These are phyloP conservation scores for Cercospora sp. DNA, from an alignment of 2,329 filamentous ascomycete genomes.

Conservation along the genomic window DNA sequence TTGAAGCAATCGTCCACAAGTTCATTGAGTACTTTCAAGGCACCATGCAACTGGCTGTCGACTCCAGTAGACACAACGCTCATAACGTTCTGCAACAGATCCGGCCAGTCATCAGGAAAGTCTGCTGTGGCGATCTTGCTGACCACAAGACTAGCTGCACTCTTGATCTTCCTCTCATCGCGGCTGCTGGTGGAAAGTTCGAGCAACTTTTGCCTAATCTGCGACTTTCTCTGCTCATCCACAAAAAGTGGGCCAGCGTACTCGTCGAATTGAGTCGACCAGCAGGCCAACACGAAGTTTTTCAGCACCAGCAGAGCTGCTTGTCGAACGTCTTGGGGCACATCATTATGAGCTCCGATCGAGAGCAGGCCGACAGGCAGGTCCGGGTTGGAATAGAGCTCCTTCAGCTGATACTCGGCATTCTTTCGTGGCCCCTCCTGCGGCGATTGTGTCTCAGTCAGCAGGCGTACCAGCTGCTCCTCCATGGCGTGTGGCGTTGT, in stretches of 20 bases:
- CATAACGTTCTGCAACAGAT: constrained; percentile 77
- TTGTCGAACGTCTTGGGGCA: constrained; percentile 76
- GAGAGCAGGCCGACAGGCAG: constrained; percentile 79
- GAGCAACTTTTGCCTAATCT: constrained; percentile 72
- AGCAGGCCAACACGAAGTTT: constrained; percentile 79
- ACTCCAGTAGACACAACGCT: constrained; percentile 72
- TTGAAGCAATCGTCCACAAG: constrained; percentile 91
- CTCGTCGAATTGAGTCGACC: constrained; percentile 75
- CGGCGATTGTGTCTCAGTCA: constrained; percentile 80
- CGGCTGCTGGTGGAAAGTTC: constrained; percentile 73
- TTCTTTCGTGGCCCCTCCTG: constrained; percentile 76
- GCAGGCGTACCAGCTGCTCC: constrained; percentile 84
- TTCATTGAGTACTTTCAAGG: constrained; percentile 82
- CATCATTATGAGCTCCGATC: constrained; percentile 73
- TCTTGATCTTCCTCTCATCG: constrained; percentile 80
- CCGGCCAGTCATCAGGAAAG: constrained; percentile 94
- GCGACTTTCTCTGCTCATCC: constrained; percentile 67
- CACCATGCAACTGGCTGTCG: constrained; percentile 82
- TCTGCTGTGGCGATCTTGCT: constrained; percentile 93
- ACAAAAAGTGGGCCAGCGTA: constrained; percentile 67
- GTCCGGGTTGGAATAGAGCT: constrained; percentile 64
- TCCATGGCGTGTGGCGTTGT: constrained; percentile 63
- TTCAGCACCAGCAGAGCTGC: constrained; percentile 77
- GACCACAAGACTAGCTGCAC: constrained; percentile 81
- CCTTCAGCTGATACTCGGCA: constrained; percentile 79